These are phyloP conservation scores for Coriolopsis trogii DNA, from an alignment of 1,284 basidiomycete species.

Conservation along the genomic window DNA sequence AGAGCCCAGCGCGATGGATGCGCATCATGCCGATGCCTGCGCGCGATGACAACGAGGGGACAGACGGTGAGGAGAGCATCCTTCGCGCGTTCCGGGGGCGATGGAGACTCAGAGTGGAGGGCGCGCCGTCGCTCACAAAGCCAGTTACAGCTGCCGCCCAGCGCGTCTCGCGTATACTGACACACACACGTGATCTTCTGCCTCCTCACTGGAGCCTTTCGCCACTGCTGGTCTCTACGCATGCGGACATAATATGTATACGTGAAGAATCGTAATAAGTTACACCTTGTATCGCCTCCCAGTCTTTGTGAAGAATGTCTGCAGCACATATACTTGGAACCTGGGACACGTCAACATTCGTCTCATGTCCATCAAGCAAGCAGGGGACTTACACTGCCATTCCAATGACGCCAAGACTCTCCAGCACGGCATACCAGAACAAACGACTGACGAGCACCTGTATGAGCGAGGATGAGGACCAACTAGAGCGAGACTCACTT, in stretches of 20 bases:
- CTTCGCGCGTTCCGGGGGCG: no score
- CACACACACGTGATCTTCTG: conserved; percentile 20
- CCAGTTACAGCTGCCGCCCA: no score
- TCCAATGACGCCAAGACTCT: conserved; percentile 74
- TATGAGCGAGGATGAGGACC: conserved; percentile 31
- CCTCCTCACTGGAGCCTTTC: no score
- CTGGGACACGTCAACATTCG: conserved; percentile 41
- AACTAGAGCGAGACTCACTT: conserved; percentile 45
- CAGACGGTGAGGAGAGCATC: no score
- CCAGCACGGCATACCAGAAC: conserved; percentile 88
- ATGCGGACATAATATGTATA: conserved; percentile 3
- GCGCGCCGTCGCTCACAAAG: background rate
- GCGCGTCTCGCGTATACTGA: conserved; percentile 11
- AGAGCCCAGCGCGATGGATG: no score
- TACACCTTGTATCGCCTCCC: conserved; percentile 85
- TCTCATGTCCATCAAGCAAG: conserved; percentile 1
- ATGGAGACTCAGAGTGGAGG: background rate
- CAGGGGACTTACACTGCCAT: conserved; percentile 83
- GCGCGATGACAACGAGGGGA: no score
- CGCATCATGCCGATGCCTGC: no score
- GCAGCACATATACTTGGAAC: conserved; percentile 86
- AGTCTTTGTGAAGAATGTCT: conserved; percentile 92
- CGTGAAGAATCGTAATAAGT: conserved; percentile 23
- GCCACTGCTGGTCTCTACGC: background rate
- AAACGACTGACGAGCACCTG: conserved; percentile 59